Base-by-base conservation (phyloP, 108 stramenopile genomes). In the Pinguiococcus pyrenoidosus region DNA sequence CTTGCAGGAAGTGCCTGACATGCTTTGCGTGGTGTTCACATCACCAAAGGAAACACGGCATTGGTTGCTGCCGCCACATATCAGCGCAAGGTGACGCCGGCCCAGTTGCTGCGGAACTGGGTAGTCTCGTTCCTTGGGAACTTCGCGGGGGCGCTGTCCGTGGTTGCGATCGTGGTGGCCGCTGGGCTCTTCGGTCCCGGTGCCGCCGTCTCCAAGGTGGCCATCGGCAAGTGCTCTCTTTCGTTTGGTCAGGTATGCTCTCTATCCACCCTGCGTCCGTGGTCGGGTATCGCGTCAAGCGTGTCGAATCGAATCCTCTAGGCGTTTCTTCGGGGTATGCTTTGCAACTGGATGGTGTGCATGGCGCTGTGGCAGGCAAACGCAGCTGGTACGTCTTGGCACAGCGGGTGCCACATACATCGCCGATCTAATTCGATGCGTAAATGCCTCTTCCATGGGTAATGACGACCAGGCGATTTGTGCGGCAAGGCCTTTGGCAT, bases 271-370 rank as follows among this genome's bases (percentile, higher is more conserved):
- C n/a, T n/a, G n/a, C n/a, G n/a, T n/a, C n/a, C n/a, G n/a, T n/a
- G n/a, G n/a, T n/a, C n/a, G n/a, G n/a, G n/a, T n/a, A n/a, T n/a
- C n/a, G n/a, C n/a, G n/a, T n/a, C n/a, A n/a, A n/a, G n/a, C n/a
- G n/a, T n/a, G n/a, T n/a, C n/a, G n/a, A n/a, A n/a, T n/a, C n/a
- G n/a, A n/a, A n/a, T 82, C 63, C 68, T 80, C 34, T 66, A 72
- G 57, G 73, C 86, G 2, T 87, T 95, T 62, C 71, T 81, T 28
- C 78, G 85, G 48, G 92, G 84, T 2, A 74, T 95, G 46, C 68
- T 87, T 22, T 89, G 88, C 60, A 95, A 92, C 70, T 95, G 86
- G 85, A 67, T 91, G 22, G 93, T 95, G 5, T 90, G 88, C 59
- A 81, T 59, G 58, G 58, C 58, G 24, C 43, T 42, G 44, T 35